A percentile compares a stretch with the other conserved stretches of the same genome.
Conservation (phyloP, 192 early-diverging fungal species). For the Entomortierella chlamydospora region DNA sequence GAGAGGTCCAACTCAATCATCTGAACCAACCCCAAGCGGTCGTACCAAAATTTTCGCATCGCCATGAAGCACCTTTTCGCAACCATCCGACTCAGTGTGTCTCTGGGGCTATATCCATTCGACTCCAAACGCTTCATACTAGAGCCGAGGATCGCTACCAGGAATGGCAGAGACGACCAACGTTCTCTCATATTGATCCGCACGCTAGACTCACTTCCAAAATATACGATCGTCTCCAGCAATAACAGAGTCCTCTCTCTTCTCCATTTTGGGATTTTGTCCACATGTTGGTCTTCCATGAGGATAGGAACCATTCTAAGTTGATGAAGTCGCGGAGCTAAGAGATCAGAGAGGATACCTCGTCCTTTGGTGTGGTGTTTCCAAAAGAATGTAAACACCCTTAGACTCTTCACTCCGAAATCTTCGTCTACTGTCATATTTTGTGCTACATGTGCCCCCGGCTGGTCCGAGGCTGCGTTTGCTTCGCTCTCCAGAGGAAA, state of each 20-base stretch:
- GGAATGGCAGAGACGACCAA: conserved; percentile 21
- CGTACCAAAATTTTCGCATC: conserved; percentile 31
- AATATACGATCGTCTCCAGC: conserved; percentile 14
- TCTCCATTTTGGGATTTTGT: neutral
- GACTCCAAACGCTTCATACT: conserved; percentile 8
- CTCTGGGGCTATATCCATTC: conserved; percentile 1
- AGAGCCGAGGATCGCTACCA: conserved; percentile 17
- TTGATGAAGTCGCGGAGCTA: conserved; percentile 27
- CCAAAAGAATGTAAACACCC: conserved; percentile 34
- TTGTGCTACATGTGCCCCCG: neutral
- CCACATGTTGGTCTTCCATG: neutral
- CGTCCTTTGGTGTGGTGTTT: conserved; percentile 18
- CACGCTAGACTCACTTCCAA: conserved; percentile 38
- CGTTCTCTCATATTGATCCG: conserved; percentile 46
- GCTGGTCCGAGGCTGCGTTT: neutral
- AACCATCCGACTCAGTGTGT: neutral
- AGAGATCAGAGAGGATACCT: conserved; percentile 14
- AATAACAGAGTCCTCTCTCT: conserved; percentile 15
- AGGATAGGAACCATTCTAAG: conserved; percentile 18
- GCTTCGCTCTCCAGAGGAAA: conserved; percentile 17
- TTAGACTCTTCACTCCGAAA: conserved; percentile 10
- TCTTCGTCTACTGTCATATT: conserved; percentile 1
- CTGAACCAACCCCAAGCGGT: conserved; percentile 9
- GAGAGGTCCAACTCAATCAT: conserved; percentile 19
- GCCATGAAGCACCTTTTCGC: conserved; percentile 15